phyloP scores from a whole-genome alignment of 768 basidiomycete species.

The Zangia roseola region DNA sequence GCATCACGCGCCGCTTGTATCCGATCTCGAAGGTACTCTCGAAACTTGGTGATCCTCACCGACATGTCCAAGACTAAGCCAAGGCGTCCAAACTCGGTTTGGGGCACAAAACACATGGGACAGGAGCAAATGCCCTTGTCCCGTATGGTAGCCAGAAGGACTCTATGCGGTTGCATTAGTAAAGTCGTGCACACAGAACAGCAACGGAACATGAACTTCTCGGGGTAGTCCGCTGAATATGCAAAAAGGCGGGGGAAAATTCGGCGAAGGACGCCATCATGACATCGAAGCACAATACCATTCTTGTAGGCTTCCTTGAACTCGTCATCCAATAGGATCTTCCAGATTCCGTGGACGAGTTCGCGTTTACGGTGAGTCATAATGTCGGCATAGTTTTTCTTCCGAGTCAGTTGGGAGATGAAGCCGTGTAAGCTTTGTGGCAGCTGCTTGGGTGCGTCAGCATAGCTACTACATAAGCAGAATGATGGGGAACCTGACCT shows the following conservation, averaged over 20 bases:
- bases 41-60: not conserved
- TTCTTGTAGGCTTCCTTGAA: not conserved
- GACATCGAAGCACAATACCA: not conserved
- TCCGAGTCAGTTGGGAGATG: not conserved
- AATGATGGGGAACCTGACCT: not conserved
- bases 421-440: not conserved
- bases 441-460: not conserved
- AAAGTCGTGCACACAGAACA: not conserved
- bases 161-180: conserved; percentile 13
- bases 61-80: conserved; percentile 13
- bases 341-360: not conserved
- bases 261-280: not conserved
- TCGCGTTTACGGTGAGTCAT: not conserved
- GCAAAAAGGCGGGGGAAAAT: not conserved
- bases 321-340: not conserved
- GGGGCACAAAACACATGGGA: conserved; percentile 23
- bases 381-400: not conserved
- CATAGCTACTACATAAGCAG: too few species aligned
- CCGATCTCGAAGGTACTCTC: conserved; percentile 4
- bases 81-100: conserved; percentile 10
- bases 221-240: conserved; percentile 2
- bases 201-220: not conserved
- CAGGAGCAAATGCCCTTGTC: conserved; percentile 28
- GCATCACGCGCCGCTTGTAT: not conserved
- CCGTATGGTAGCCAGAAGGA: conserved; percentile 24